Evolutionary conservation across 2,329 filamentous ascomycete species (phyloP), one percentile per base, ranked within the genome.

Genomic region (Hymenoscyphus occultus): DNA sequence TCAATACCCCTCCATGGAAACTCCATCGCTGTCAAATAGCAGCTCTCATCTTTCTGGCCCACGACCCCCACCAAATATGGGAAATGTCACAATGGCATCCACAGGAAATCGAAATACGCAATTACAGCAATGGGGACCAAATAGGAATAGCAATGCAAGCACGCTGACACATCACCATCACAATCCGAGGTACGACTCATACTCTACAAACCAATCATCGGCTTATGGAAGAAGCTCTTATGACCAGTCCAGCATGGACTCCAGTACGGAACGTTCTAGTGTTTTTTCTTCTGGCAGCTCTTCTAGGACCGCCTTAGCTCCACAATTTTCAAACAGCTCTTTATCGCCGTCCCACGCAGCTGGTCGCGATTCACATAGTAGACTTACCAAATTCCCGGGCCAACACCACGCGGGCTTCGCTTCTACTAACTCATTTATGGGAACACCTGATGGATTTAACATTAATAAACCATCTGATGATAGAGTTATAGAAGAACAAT

Each of bases 401-500:
- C 67, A 69, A 48, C 64, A 65, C 56, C 31, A 35, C 16, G 51
- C 69, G 73, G 74, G 65, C 22, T 67, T 70, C 65, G 66, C 45
- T 56, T 68, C 70, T 6, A 67, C 67, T 12, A 59, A 62, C 32
- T 70, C 71, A 5, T 62, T 69, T 40, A 60, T 64, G 13, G 31
- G 40, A 9, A 22, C 56, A 6, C 65, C 71, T 13, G 76, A 76
- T 56, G 76, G 77, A 31, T 86, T 87, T 71, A 78, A 87, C 68
- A 85, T 95, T 61, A 84, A 87, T 58, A 87, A 90, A 72, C 92
- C 92, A 16, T 84, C 88, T 62, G 91, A 96, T 76, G 92, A 96
- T 74, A 86, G 88, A 65, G 80, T 96, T 14, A 90, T 97, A 57
- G 92, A 98, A 76, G 88, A 93, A 74, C 91, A 97, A 81, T 98